Evolutionary conservation across 1,284 basidiomycete species (phyloP).

Genomic region (Cystobasidiaceae sp.): DNA sequence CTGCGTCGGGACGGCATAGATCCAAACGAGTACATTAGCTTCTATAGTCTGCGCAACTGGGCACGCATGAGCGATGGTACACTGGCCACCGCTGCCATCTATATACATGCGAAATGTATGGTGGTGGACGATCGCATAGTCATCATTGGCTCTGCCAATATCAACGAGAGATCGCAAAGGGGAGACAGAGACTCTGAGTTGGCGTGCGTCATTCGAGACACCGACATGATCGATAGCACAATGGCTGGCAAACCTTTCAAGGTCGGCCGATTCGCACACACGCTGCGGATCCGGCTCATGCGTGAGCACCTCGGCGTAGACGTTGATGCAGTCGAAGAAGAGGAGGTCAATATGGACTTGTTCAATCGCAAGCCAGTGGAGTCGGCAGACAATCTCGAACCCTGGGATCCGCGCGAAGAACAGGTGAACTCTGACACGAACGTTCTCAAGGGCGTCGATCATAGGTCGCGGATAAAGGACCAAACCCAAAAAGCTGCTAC

Average conservation of each 20-base stretch:
- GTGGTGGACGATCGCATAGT: slow-evolving; percentile 93
- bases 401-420: slow-evolving; percentile 75
- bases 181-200: slow-evolving; percentile 96
- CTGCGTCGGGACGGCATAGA: slow-evolving; percentile 83
- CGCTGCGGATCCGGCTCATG: slow-evolving; percentile 88
- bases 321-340: slow-evolving; percentile 73
- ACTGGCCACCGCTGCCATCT: slow-evolving; percentile 69
- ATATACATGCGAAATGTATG: slow-evolving; percentile 56
- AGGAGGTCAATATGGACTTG: slow-evolving; percentile 56
- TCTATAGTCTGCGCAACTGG: slow-evolving; percentile 92
- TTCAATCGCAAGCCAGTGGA: slow-evolving; percentile 48
- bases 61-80: slow-evolving; percentile 78
- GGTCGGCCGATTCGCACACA: slow-evolving; percentile 95
- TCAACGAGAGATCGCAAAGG: slow-evolving; percentile 92
- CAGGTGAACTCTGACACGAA: slow-evolving; percentile 52
- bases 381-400: slow-evolving; percentile 46
- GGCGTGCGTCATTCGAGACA: slow-evolving; percentile 86
- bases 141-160: slow-evolving; percentile 99
- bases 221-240: slow-evolving; percentile 82
- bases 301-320: slow-evolving; percentile 92
- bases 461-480: neutral
- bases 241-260: slow-evolving; percentile 95
- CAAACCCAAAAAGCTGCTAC: slow-evolving; percentile 16
- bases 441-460: slow-evolving; percentile 46
- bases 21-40: slow-evolving; percentile 85